A percentile compares a stretch with the other conserved stretches of the same genome.
Evolutionary conservation across 768 basidiomycete genomes (phyloP).

Genomic region (Dendrothele bispora): DNA sequence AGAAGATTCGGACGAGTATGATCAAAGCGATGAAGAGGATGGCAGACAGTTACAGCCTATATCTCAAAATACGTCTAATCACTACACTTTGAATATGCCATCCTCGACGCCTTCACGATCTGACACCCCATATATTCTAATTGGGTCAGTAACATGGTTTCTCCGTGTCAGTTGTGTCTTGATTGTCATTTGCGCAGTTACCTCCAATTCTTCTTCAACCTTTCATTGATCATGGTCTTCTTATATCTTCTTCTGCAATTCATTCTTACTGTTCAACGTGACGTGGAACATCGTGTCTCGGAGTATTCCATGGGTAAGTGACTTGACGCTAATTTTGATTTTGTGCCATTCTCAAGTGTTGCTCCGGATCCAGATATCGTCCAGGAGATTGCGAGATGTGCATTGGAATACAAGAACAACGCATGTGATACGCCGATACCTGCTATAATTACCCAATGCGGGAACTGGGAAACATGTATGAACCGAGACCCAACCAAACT

Average conservation of each 20-base stretch:
- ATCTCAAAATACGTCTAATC: constrained; percentile 65
- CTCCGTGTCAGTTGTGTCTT: constrained; percentile 5
- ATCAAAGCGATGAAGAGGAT: constrained; percentile 49
- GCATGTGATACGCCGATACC: constrained; percentile 83
- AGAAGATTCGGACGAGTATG: constrained; percentile 41
- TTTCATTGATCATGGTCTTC: constrained; percentile 74
- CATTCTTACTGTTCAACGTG: constrained; percentile 85
- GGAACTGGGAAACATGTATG: constrained; percentile 93
- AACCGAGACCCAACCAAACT: constrained; percentile 88
- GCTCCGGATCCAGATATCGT: constrained; percentile 68
- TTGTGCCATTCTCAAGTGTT: constrained; percentile 5
- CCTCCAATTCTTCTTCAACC: constrained; percentile 92
- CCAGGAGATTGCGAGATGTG: constrained; percentile 89
- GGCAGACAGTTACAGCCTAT: constrained; percentile 32
- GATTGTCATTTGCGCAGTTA: constrained; percentile 52
- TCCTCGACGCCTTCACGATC: constrained; percentile 54
- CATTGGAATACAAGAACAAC: constrained; percentile 78
- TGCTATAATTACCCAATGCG: constrained; percentile 85
- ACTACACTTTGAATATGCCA: constrained; percentile 83
- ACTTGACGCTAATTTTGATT: constrained; percentile 1
- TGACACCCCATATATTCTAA: constrained; percentile 77
- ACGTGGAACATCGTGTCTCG: constrained; percentile 83
- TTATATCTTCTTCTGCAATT: constrained; percentile 86
- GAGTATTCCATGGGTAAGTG: constrained; percentile 86
- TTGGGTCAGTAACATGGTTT: constrained; percentile 61